Evolutionary conservation across 805 yeast genomes (phyloP), one percentile per base, ranked within the genome.

Genomic region (Grigorovia humatica): DNA sequence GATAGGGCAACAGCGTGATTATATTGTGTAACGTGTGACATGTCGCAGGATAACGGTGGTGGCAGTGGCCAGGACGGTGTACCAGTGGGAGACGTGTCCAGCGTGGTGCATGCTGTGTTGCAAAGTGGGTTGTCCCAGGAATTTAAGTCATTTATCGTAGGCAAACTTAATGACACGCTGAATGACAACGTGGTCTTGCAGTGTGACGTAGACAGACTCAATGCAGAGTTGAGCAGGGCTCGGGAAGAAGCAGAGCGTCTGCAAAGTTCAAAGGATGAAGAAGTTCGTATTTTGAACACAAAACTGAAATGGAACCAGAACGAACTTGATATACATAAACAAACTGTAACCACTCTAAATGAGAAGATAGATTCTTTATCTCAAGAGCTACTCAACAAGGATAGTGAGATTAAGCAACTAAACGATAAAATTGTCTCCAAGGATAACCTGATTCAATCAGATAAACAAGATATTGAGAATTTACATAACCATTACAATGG

Each of bases 271-370:
- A 59, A 78, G 5, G 62, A 77, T 30, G 56, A 70, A 2, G 70
- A 77, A 50, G 64, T 80, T 32, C 77, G 76, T 55, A 68, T 74
- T 7, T 61, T 83, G 38, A 74, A 73, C 23, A 79, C 74, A 55
- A 69, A 74, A 30, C 55, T 68, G 9, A 64, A 74, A 1, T 53
- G 64, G 2, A 72, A 72, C 32, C 76, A 79, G 54, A 79, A 76
- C 43, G 76, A 74, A 40, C 80, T 78, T 58, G 57, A 75, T 27
- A 74, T 38, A n/a, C 12, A 38, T 2, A 38, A 38, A 38, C 42
- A n/a, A 13, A 38, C 42, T 38, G 15, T 38, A n/a, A 13, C 42
- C 12, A 38, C 17, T 38, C 2, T 38, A 15, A 38, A 38, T 38
- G 42, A 38, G 12, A 32, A 32, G 15, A 11, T 32, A 13, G 15